These are phyloP conservation scores for Coleophoma eucalyptorum DNA, from an alignment of 2,329 filamentous ascomycete species.

Conservation along the genomic window DNA sequence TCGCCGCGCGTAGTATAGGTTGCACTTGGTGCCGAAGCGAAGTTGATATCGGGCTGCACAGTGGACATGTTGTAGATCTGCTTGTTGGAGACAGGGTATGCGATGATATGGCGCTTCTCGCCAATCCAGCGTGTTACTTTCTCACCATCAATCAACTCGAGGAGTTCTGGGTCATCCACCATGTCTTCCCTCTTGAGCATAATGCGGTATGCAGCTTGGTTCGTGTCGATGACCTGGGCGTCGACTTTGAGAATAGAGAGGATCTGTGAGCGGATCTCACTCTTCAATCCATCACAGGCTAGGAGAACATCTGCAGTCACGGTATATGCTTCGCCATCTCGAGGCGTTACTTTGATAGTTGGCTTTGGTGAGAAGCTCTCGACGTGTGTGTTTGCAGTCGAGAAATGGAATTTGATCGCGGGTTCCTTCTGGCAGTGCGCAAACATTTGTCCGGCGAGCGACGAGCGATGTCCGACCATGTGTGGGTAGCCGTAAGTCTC, in stretches of 20 bases:
- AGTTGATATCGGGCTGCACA: slow-evolving; percentile 57
- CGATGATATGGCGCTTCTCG: slow-evolving; percentile 71
- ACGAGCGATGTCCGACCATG: slow-evolving; percentile 75
- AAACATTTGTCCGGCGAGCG: slow-evolving; percentile 66
- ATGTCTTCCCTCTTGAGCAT: slow-evolving; percentile 69
- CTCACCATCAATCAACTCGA: slow-evolving; percentile 63
- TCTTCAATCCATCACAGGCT: slow-evolving; percentile 54
- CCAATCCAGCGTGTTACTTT: slow-evolving; percentile 74
- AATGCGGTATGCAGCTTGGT: slow-evolving; percentile 76
- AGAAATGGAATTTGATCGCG: slow-evolving; percentile 66
- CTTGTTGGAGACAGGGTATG: slow-evolving; percentile 68
- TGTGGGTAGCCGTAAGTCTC: slow-evolving; percentile 71
- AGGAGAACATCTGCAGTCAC: slow-evolving; percentile 51
- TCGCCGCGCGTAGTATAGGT: slow-evolving; percentile 62
- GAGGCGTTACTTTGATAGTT: slow-evolving; percentile 54
- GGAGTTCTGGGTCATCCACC: slow-evolving; percentile 61
- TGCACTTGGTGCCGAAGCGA: slow-evolving; percentile 50
- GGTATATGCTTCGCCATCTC: slow-evolving; percentile 46
- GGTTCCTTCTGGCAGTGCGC: slow-evolving; percentile 63
- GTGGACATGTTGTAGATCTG: slow-evolving; percentile 62
- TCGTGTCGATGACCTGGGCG: slow-evolving; percentile 60
- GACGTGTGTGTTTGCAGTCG: slow-evolving; percentile 50
- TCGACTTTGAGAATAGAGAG: slow-evolving; percentile 40
- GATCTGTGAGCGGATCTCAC: slow-evolving; percentile 45
- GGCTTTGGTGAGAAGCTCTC: slow-evolving; percentile 56